phyloP scores from a whole-genome alignment of 129 eudicot genomes.

The carrot (Daucus carota) region DH1_v3.0 NC_030384.2:49685501-49686000 shows the following conservation, averaged over 20 bases:
- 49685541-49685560: neutral
- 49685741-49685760: constrained; percentile 21
- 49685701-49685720: neutral
- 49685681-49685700: constrained; percentile 7
- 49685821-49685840: neutral
- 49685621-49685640: neutral
- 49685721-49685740: constrained; percentile 5
- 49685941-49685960: constrained; percentile 12
- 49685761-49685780: constrained; percentile 5
- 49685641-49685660: neutral
- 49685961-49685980: constrained; percentile 20
- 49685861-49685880: constrained; percentile 12
- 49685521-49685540: neutral
- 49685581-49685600: neutral
- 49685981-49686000: constrained; percentile 17
- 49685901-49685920: constrained; percentile 12
- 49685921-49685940: constrained; percentile 15
- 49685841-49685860: neutral
- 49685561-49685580: neutral
- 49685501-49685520: neutral
- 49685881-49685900: constrained; percentile 20
- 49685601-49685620: neutral
- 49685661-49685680: neutral
- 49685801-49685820: constrained; percentile 7
- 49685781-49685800: neutral